phyloP scores from a whole-genome alignment of 225 moss, liverwort and hornwort species.

The Thuidium tamariscinum region DNA sequence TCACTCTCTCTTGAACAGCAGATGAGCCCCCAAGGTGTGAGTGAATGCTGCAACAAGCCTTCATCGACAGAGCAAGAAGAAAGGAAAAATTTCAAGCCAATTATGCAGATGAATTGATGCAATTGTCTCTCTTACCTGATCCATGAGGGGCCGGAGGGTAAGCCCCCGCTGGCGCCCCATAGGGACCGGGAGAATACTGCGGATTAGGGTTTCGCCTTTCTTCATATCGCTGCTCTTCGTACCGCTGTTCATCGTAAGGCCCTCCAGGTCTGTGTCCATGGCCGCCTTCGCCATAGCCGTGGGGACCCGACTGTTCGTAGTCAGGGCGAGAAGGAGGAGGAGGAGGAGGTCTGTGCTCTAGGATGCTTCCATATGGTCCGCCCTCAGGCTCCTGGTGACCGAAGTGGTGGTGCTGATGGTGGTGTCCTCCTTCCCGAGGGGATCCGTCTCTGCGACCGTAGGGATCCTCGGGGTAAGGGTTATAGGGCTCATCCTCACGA shows the following conservation, averaged over 20 bases:
- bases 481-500: conserved; percentile 15
- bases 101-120: neutral
- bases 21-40: neutral
- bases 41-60: neutral
- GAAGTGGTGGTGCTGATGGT: neutral
- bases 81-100: neutral
- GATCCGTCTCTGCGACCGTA: conserved; percentile 2
- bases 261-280: neutral
- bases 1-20: neutral
- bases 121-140: neutral
- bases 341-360: conserved; percentile 26
- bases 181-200: neutral
- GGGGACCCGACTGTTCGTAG: neutral
- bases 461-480: conserved; percentile 4
- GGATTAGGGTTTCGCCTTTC: neutral
- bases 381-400: conserved; percentile 1
- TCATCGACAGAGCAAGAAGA: neutral
- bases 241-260: neutral
- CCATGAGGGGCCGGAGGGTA: conserved; percentile 9
- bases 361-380: neutral
- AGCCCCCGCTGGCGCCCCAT: neutral
- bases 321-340: conserved; percentile 19
- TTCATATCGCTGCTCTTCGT: conserved; percentile 4
- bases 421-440: neutral
- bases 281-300: conserved; percentile 2